Conservation (phyloP, 2,329 filamentous ascomycete genomes). For the Scedosporium aurantiacum region DNA sequence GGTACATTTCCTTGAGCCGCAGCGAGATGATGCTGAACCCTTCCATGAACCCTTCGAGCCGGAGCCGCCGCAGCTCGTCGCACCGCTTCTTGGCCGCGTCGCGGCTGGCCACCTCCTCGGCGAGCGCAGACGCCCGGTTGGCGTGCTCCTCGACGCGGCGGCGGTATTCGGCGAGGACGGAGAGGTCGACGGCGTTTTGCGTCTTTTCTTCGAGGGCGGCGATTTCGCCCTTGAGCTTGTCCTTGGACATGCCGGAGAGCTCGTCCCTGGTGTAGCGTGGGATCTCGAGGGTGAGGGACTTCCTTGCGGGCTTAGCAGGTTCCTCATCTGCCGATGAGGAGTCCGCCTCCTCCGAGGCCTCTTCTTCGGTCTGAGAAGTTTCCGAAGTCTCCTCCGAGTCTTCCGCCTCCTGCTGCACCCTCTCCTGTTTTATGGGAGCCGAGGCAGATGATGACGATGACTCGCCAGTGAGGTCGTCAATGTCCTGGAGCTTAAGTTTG, state of each 20-base stretch:
- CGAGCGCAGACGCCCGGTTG: conserved; percentile 71
- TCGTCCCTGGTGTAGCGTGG: conserved; percentile 69
- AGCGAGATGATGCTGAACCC: conserved; percentile 91
- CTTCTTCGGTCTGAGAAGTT: conserved; percentile 11
- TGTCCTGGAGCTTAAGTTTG: conserved; percentile 74
- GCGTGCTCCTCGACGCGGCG: conserved; percentile 75
- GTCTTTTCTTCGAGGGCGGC: conserved; percentile 57
- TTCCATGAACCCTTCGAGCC: conserved; percentile 96
- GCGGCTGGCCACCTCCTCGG: conserved; percentile 62
- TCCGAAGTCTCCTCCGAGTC: conserved; percentile 15
- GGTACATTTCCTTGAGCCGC: conserved; percentile 98
- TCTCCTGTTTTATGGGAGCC: conserved; percentile 13
- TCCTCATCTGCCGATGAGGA: not conserved
- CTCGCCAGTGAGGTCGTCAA: conserved; percentile 52
- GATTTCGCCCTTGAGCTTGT: conserved; percentile 49
- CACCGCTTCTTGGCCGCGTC: conserved; percentile 86
- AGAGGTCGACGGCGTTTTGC: conserved; percentile 78
- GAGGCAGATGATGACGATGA: conserved; percentile 12
- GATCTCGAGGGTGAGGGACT: conserved; percentile 41
- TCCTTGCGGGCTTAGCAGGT: conserved; percentile 8
- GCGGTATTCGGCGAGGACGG: conserved; percentile 80
- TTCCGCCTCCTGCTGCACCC: conserved; percentile 16
- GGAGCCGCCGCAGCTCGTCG: conserved; percentile 80
- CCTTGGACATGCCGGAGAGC: conserved; percentile 54
- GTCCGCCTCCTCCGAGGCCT: conserved; percentile 15